Base-by-base conservation (phyloP, 805 yeast species). In the Kuraishia cidri region DNA sequence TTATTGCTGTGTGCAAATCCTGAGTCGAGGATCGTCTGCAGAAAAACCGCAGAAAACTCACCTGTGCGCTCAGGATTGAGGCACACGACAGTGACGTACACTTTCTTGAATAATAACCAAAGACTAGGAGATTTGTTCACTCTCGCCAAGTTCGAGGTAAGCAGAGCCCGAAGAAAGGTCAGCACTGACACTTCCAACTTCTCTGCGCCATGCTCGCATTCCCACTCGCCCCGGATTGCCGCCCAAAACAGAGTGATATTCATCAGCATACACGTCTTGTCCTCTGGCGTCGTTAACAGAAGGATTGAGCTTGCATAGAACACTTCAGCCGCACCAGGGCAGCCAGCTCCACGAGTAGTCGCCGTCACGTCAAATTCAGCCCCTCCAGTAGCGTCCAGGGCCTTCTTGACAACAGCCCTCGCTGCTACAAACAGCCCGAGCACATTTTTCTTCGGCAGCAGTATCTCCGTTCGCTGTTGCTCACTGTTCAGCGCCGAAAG, bases 1-100 rank as follows among this genome's bases (percentile, higher is more conserved):
- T 69, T 72, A 27, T 58, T 43, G 7, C 63, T 64, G 41, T 71
- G 78, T 9, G 46, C 37, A 16, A 37, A 44, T 0, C 60, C 58
- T 0, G 76, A 64, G 6, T 30, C 31, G 2, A 52, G 34, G 2
- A 69, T 53, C 2, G 42, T 31, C 4, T 37, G 37, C 7, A 40
- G 9, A 11, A 38, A 16, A 24, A 26, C 18, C 24, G 22, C 14
- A 17, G 9, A 19, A 21, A 12, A 20, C n/a, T 10, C 12, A 13
- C 17, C 11, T 24, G 16, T 16, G 16, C 16, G 15, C 25, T 3
- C 12, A 9, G 14, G 5, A 17, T 5, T 22, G 15, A 12, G 14
- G 9, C 18, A 29, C 9, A 15, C 22, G 6, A 29, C 47, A 26
- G 6, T 8, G n/a, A 26, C 34, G 4, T 8, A 11, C 24, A 29